Evolutionary conservation across 1,284 basidiomycete genomes (phyloP), one percentile per base, ranked within the genome.

Genomic region (Blastosporella zonata): DNA sequence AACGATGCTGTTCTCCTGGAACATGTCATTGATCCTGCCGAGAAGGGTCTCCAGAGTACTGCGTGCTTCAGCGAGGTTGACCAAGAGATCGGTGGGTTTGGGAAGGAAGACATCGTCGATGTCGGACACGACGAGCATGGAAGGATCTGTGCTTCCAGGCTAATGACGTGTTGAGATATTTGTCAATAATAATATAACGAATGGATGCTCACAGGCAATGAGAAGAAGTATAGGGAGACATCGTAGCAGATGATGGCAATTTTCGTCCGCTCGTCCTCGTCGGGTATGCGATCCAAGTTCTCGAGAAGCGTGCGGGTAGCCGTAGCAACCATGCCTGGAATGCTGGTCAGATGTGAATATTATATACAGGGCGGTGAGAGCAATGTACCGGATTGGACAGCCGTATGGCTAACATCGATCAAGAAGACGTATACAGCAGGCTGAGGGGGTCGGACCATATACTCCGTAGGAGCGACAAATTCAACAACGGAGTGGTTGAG

Each of bases 401-500:
- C 94, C 36, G 86, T 70, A 65, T 97, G 91, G 62, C 90, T 93
- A 57, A 99, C 94, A 64, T 99, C 97, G 69, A 99, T 91, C 61
- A 99, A 79, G 77, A 99, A 98, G 47, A 96, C 83, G 70, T 97
- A 98, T 46, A 97, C 92, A 13, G 95, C 93, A 9, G 97, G 93
- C 68, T 98, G 97, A 34, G 97, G 97, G 13, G 97, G 91, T 55
- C 97, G 90, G 62, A 94, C 94, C 96, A 99, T 98, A 72, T 99
- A 99, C 72, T 99, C 97, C 1, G 95, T 96, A 7, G 97, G 96
- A 2, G 97, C 97, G 52, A 99, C 89, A 63, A 89, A 99, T 68
- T 99, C 97, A 52, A 99, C 93, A 15, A 91, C 91, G 41, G 86
- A 82, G 67, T 93, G 84, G 65, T 97, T 98, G 53, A 99, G 79